Evolutionary conservation across 345 rosid genomes (phyloP), one percentile per base, ranked within the genome.

Genomic region (Anacardium occidentale): DNA sequence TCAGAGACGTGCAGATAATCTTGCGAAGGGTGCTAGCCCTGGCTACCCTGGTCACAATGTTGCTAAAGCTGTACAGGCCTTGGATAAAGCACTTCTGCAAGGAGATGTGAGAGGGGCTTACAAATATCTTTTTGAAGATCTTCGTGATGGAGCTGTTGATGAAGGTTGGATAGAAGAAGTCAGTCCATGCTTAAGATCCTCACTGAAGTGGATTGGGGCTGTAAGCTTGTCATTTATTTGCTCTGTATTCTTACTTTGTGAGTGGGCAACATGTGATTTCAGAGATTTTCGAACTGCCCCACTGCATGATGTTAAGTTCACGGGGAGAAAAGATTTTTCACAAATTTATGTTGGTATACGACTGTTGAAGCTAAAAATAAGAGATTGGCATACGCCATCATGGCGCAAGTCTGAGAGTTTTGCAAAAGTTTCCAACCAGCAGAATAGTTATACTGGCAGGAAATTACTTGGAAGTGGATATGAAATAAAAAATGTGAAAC

Each of bases 221-320:
- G 84, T 86, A 70, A 88, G 79, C 80, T 74, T 83, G 78, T 88
- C 98, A 52, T 85, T 90, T 74, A 70, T 93, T 80, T 84, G 88
- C 77, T 90, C 96, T 2, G 86, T 91, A 17, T 96, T 96, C 80
- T 87, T 91, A 70, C 93, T 96, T 76, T 85, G 96, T 54, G 99
- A 96, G 83, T 96, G 99, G 99, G 99, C 99, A 62, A 91, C 97
- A 4, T 93, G 96, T 78, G 92, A 91, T 71, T 96, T 87, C 75
- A 85, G 99, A 75, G 95, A 91, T 74, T 91, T 91, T 69, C 91
- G 97, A 32, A 78, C 80, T 75, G 81, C 87, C 57, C 83, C 83
- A 17, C 88, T 90, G 75, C 70, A 75, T 70, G 93, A 84, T 51
- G 54, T 85, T 73, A 88, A 91, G 78, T 89, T 90, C 81, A 86